Base-by-base conservation (phyloP, 176 grass and related monocot species). In the Zizania latifolia region DNA sequence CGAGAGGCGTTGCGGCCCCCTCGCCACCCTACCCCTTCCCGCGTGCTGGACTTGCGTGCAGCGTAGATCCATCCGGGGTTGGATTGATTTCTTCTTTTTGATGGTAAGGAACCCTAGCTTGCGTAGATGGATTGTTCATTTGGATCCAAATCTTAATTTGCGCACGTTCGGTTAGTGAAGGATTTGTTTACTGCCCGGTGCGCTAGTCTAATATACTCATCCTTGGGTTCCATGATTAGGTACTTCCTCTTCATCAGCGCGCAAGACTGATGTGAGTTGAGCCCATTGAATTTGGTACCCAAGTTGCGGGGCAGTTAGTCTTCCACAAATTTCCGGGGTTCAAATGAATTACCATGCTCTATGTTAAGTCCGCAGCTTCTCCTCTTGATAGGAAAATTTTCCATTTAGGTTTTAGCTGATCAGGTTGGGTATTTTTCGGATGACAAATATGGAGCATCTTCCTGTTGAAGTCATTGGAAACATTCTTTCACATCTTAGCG, bases 391-490 rank as follows among this genome's bases (percentile, higher is more conserved):
- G 59, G 62, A 28, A 21, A 13, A 35, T n/a, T n/a, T n/a, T n/a
- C n/a, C n/a, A 17, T 19, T n/a, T n/a, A 40, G 3, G 29, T 63
- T 70, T 56, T 44, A 48, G 10, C 69, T 78, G 64, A 46, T 75
- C 40, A 39, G 13, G 36, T 60, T 78, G 37, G 26, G 12, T 75
- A 30, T 40, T 54, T 16, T 56, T 53, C n/a, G 72, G 65, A 27
- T 34, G 33, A 7, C 21, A 74, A 81, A 64, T 69, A 97, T 98
- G 95, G 91, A 98, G 70, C 56, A 87, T 59, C 76, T 99, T 15
- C 95, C 95, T 2, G 82, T 94, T 2, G 95, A 98, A 90, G 95
- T 98, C 16, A 84, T 98, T n/a, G 95, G 91, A 38, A 92, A 92
- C 71, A 92, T 98, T 71, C 86, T 98, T 76, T 87, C 91, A 15